Evolutionary conservation across 176 grass and related monocot species (phyloP), one percentile per base, ranked within the genome.

Genomic region (Oryza punctata): DNA sequence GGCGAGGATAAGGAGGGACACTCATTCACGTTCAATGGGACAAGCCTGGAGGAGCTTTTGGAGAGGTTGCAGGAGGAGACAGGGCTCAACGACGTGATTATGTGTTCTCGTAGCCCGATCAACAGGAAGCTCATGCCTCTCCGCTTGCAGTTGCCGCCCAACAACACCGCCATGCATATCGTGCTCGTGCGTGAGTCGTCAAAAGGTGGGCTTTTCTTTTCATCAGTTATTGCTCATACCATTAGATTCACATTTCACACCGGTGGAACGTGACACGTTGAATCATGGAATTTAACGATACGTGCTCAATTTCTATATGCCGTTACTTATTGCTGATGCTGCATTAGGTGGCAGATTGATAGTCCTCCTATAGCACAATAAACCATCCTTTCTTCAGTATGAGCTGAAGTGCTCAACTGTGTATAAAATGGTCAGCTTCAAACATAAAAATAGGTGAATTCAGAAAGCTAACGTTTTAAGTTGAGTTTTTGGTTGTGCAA

Each of bases 111-210:
- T 2, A 95, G 85, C 73, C 78, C 86, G 0, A 82, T 98, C 72
- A 94, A 66, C 12, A 73, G 80, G 6, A 91, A 91, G 77, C 87
- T 98, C 29, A 63, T 81, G 45, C 89, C 89, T 50, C 90, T 98
- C 29, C 91, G 52, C 10, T 84, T 98, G 18, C 87, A 88, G 52
- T 66, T 98, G 14, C 96, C 96, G 3, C 93, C 89, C 13, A 91
- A 98, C 81, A 98, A 98, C 23, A 66, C 52, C 2, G 72, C 89
- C 23, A 87, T 98, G 96, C 76, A 91, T 16, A 64, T 92, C 3
- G 85, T 95, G 63, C 63, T 98, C 1, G 89, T 95, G 52, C 63
- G 28, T 8, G 74, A 89, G 30, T 88, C 85, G 0, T 95, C 96
- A 0, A 92, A 65, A 95, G 89, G 89, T 89, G 41, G 60, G 33